Percentiles rank a stretch among this genome's conserved stretches.
Evolutionary conservation across 306 rosid genomes (phyloP).

Genomic region (Sechiopsis laciniata): DNA sequence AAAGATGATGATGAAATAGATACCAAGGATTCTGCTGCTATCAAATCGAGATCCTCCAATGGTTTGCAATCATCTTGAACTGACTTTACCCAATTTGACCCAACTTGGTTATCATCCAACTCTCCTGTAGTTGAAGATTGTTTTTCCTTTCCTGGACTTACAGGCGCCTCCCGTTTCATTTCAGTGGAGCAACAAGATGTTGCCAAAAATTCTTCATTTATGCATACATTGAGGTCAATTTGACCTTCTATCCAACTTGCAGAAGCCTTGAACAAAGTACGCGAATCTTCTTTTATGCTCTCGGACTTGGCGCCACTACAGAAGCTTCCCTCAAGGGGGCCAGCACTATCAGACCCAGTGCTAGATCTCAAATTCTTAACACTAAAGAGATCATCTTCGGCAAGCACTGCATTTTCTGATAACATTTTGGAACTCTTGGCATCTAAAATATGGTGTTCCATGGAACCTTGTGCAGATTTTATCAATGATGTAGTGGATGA

Average conservation of each 20-base stretch:
- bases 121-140: slow-evolving; percentile 67
- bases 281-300: slow-evolving; percentile 31
- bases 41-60: slow-evolving; percentile 36
- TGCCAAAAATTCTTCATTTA: slow-evolving; percentile 35
- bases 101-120: slow-evolving; percentile 49
- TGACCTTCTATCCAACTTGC: slow-evolving; percentile 11
- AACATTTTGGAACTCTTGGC: not conserved
- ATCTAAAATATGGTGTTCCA: slow-evolving; percentile 24
- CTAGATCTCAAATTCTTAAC: slow-evolving; percentile 27
- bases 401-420: not conserved
- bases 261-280: slow-evolving; percentile 26
- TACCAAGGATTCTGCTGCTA: slow-evolving; percentile 62
- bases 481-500: slow-evolving; percentile 27
- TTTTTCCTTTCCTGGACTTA: slow-evolving; percentile 65
- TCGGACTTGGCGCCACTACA: slow-evolving; percentile 28
- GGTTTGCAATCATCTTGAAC: slow-evolving; percentile 33
- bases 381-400: slow-evolving; percentile 24
- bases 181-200: slow-evolving; percentile 25
- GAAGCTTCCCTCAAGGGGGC: slow-evolving; percentile 26
- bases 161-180: slow-evolving; percentile 53
- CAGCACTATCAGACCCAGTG: slow-evolving; percentile 21
- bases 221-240: slow-evolving; percentile 57
- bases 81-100: slow-evolving; percentile 28
- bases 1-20: slow-evolving; percentile 44
- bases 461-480: slow-evolving; percentile 23